Evolutionary conservation across 306 rosid genomes (phyloP).

Genomic region (Benincasa hispida): DNA sequence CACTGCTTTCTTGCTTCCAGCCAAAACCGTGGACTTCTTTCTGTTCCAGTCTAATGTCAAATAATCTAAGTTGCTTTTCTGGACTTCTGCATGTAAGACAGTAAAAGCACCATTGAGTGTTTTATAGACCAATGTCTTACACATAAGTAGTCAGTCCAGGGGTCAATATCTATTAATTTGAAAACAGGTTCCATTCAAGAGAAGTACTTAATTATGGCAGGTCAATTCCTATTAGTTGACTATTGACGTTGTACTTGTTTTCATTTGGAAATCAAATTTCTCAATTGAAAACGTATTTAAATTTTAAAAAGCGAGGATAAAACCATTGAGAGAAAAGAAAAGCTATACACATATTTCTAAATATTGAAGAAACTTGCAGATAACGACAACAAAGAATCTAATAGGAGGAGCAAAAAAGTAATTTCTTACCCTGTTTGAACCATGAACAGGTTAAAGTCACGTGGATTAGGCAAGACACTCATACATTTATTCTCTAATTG

Average conservation of each 20-base stretch:
- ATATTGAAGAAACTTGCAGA: neutral
- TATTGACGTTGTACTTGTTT: neutral
- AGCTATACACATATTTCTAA: neutral
- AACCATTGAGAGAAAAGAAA: neutral
- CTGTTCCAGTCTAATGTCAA: slow-evolving; percentile 61
- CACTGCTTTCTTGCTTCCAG: slow-evolving; percentile 98
- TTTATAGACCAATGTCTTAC: neutral
- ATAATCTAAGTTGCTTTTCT: slow-evolving; percentile 81
- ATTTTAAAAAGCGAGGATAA: neutral
- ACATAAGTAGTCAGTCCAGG: neutral
- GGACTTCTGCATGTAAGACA: slow-evolving; percentile 41
- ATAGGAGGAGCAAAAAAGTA: no score
- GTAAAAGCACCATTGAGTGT: neutral
- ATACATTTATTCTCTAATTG: slow-evolving; percentile 86
- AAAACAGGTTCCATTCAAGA: neutral
- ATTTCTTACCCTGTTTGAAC: slow-evolving; percentile 62
- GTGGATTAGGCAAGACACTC: slow-evolving; percentile 68
- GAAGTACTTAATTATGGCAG: neutral
- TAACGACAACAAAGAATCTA: neutral
- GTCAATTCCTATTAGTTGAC: neutral
- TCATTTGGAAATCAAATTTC: neutral
- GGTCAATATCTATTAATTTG: neutral
- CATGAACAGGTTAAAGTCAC: slow-evolving; percentile 73
- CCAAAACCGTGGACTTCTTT: slow-evolving; percentile 85
- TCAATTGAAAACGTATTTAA: neutral